Base-by-base conservation (phyloP, 192 early-diverging fungal genomes). In the Glomus cerebriforme region DNA sequence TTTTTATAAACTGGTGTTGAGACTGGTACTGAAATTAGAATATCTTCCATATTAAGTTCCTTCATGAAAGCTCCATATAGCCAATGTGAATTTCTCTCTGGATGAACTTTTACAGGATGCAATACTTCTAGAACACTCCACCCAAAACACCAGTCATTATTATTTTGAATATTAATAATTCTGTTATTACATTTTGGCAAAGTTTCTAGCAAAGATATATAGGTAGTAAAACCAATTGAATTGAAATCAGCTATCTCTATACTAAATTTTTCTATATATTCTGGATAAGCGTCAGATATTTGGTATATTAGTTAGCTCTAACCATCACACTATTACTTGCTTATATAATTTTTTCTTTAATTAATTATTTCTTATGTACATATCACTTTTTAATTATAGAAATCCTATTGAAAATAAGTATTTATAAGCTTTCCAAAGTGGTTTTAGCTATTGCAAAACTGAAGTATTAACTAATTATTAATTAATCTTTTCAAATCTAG, bases 71-170 rank as follows among this genome's bases (percentile, higher is more conserved):
- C 34, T 35, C 34, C 34, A 35, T 35, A 35, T 73, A 73, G 2
- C 47, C 70, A 6, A 54, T 73, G 70, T 17, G 45, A 43, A 73
- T 73, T 73, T 73, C 70, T 73, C 27, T 73, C 70, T 47, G 45
- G 70, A 32, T 73, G 70, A 10, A 73, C 47, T 73, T 73, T 73
- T 31, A 73, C 70, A 1, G 70, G 26, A 54, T 73, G 70, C 47
- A 73, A 73, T 5, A 43, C 70, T 47, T 43, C 29, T 54, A 73
- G 29, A 4, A 73, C 70, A 54, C 45, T 24, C 45, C 70, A 73
- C 2, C 47, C 24, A 24, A 73, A 73, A 58, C 71, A 73, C 71
- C 71, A 73, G n/a, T 73, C 54, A 73, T 58, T 8, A 59, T 73
- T 26, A 73, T 73, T 73, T 58, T 73, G 71, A 73, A n/a, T n/a